Percentiles rank a stretch among this genome's conserved stretches.
Conservation (phyloP, 1,139 yeast genomes). For the Geotrichum klebahnii region DNA sequence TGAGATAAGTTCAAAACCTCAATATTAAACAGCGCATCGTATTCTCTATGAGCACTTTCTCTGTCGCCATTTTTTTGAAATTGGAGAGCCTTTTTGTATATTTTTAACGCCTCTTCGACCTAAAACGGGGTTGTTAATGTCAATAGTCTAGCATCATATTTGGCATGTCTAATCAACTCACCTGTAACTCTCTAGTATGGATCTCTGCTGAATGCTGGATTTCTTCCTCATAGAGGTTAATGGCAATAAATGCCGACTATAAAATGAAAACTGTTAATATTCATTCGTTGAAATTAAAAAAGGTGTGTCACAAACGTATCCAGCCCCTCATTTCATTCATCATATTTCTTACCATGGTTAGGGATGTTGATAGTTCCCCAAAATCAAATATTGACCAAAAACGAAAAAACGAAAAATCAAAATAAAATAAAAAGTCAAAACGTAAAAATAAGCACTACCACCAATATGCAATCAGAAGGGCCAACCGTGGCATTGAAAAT, state of each 20-base stretch:
- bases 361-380: background rate
- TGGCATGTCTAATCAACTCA: conserved; percentile 27
- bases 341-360: background rate
- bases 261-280: background rate
- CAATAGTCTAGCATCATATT: background rate
- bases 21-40: conserved; percentile 60
- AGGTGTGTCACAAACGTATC: background rate
- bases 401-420: background rate
- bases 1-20: conserved; percentile 50
- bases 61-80: conserved; percentile 53
- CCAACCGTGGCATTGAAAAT: background rate
- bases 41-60: conserved; percentile 51
- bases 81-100: conserved; percentile 66
- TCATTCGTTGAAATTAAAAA: background rate
- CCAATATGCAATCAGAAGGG: conserved; percentile 4
- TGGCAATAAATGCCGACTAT: conserved; percentile 70
- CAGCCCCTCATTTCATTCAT: too few relatives aligned
- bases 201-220: conserved; percentile 68
- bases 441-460: conserved; percentile 16
- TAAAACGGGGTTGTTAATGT: conserved; percentile 32
- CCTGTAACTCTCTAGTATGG: conserved; percentile 77
- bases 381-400: background rate
- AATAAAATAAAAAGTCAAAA: conserved; percentile 10
- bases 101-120: conserved; percentile 79
- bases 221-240: conserved; percentile 73